Evolutionary conservation across 2,329 filamentous ascomycete species (phyloP), one percentile per base, ranked within the genome.

Genomic region (Cordyceps pruinosa): DNA sequence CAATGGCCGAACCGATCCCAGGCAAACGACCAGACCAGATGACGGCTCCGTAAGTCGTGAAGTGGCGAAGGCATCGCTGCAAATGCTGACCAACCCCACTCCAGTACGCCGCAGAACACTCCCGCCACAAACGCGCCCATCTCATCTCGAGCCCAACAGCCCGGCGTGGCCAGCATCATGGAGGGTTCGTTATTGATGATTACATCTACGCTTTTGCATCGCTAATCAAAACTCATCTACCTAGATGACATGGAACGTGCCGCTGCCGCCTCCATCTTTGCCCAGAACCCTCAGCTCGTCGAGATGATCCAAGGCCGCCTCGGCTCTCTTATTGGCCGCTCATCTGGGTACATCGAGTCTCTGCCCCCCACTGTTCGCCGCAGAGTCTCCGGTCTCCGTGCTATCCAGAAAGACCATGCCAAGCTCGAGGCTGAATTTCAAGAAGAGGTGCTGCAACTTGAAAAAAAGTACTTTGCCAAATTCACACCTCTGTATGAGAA

Each of bases 391-490:
- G 95, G 94, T 65, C 82, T 99, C 61, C 97, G 97, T 80, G 95
- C 93, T 65, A 91, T 99, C 66, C 94, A 99, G 77, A 97, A 97
- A 77, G 92, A 97, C 68, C 94, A 99, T 78, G 90, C 93, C 61
- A 97, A 97, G 79, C 87, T 99, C 66, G 95, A 99, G 81, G 90
- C 91, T 55, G 88, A 97, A 76, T 97, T 99, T 76, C 95, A 99
- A 74, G 92, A 97, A 75, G 95, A 97, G 77, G 92, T 99, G 61
- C 83, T 99, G 59, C 87, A 97, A 75, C 84, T 99, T 28, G 94
- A 99, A 83, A 99, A 99, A 85, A 97, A 97, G 79, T 99, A 96
- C 77, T 97, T 97, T 68, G 90, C 89, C 77, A 97, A 97, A 78
- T 99, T 97, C 78, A 96, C 90, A 56, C 94, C 94, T 60, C 84